Base-by-base conservation (phyloP, 495 filamentous ascomycete genomes). In the Penicillium parvum region DNA sequence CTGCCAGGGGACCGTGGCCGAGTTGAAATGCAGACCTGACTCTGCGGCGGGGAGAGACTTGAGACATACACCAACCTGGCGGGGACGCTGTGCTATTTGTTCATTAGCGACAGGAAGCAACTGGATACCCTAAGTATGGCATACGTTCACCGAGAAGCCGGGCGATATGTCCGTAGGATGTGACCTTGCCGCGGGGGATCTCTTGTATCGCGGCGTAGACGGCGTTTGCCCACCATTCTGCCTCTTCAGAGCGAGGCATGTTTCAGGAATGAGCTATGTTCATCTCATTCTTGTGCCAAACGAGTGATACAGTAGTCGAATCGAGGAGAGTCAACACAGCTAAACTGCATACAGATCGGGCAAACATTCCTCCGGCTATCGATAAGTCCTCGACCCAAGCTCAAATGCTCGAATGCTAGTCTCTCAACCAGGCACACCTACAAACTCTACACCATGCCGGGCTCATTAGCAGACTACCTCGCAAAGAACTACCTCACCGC, bases 401-500 rank as follows among this genome's bases (percentile, higher is more conserved):
- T 21, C 33, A 16, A 21, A 49, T 8, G 33, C 49, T 11, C 5
- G 21, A 35, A 7, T 22, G 29, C 32, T 32, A n/a, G n/a, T 7
- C 12, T 30, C 37, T 10, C 15, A 12, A 11, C 17, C 20, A 30
- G 14, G 18, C 10, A 32, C 34, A 21, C 21, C 28, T 19, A 11
- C 12, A 33, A 26, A 45, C 29, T 14, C 16, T 9, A 21, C 25
- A 37, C 19, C 40, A 57, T 61, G 57, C 51, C 57, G 1, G 57
- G 57, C 53, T 77, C 83, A 40, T 78, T 95, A 50, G 83, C 90
- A 19, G 79, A 81, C 64, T 99, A 97, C 65, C 83, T 99, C 37
- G 90, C 92, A 39, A 85, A 90, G 51, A 95, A 90, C 65, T 99
- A 99, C 68, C 83, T 99, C 25, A 88, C 77, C 4, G 85, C 87